A percentile compares a stretch with the other conserved stretches of the same genome.
Evolutionary conservation across 164 flowering plant genomes (phyloP).

Genomic region (Berberis thunbergii): DNA sequence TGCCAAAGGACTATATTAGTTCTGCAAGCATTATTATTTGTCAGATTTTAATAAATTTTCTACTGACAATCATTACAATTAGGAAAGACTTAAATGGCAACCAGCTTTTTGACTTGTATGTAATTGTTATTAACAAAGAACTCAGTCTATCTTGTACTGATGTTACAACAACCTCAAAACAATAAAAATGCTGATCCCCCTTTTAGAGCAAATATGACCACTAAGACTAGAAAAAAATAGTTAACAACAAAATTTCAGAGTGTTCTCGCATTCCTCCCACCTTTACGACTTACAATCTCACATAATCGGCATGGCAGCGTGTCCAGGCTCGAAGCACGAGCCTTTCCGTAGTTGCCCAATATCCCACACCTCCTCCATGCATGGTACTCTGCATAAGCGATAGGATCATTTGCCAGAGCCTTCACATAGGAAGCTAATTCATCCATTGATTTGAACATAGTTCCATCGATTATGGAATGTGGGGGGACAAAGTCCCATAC

Average conservation of each 20-base stretch:
- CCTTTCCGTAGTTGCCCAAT: conserved; percentile 53
- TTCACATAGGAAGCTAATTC: conserved; percentile 81
- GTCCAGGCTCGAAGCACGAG: conserved; percentile 81
- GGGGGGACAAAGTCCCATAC: conserved; percentile 92
- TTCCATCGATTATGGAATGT: conserved; percentile 85
- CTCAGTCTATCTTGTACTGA: too few relatives aligned
- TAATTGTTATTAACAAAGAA: too few relatives aligned
- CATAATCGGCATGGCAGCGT: conserved; percentile 85
- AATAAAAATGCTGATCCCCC: too few relatives aligned
- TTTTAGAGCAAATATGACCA: too few relatives aligned
- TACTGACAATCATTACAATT: too few relatives aligned
- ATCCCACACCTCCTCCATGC: conserved; percentile 99
- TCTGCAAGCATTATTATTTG: too few relatives aligned
- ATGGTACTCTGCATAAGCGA: conserved; percentile 89
- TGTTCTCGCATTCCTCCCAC: conserved; percentile 59
- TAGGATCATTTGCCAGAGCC: conserved; percentile 70
- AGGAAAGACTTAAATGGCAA: too few relatives aligned
- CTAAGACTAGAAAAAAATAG: too few relatives aligned
- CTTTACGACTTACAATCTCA: conserved; percentile 59
- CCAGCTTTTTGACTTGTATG: too few relatives aligned
- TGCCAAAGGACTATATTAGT: too few relatives aligned
- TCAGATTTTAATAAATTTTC: too few relatives aligned
- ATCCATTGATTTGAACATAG: conserved; percentile 57
- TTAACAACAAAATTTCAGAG: background rate
- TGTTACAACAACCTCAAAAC: too few relatives aligned